Evolutionary conservation across 768 basidiomycete genomes (phyloP), one percentile per base, ranked within the genome.

Genomic region (Kwoniella dejecticola): DNA sequence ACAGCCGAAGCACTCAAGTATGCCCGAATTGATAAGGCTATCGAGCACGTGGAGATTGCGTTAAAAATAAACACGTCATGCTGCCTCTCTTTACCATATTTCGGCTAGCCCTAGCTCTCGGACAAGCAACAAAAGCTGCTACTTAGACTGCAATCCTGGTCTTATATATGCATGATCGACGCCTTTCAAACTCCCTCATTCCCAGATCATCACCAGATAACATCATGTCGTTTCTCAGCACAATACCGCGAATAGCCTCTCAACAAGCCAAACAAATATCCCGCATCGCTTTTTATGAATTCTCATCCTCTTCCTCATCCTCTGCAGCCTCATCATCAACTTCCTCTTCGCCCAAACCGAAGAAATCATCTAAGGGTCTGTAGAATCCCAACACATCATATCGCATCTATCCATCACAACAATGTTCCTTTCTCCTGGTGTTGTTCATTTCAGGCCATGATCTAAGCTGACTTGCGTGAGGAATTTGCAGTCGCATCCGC

Each of bases 401-500:
- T n/a, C n/a, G n/a, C n/a, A n/a, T n/a, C n/a, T n/a, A n/a, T n/a
- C n/a, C n/a, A n/a, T n/a, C n/a, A n/a, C n/a, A n/a, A n/a, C n/a
- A n/a, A n/a, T n/a, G n/a, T n/a, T n/a, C n/a, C n/a, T n/a, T n/a
- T n/a, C n/a, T n/a, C n/a, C n/a, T n/a, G n/a, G n/a, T n/a, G n/a
- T n/a, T n/a, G n/a, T 38, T 19, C 19, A 38, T n/a, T 4, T 38
- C 24, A 12, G 8, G 31, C 13, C 15, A 31, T n/a, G n/a, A 12
- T 17, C 15, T 17, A 19, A 33, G 19, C 15, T 26, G 15, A 7
- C 33, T 19, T n/a, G 36, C 17, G 31, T 21, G 17, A 3, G 36
- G 19, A n/a, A 38, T 45, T 8, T 64, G 4, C 27, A 73, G 74
- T 54, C 29, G 24, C 60, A n/a, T 76, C 74, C n/a, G 65, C 68